Evolutionary conservation across 139 green algal genomes (phyloP), one percentile per base, ranked within the genome.

Genomic region (Chlorella sp.): DNA sequence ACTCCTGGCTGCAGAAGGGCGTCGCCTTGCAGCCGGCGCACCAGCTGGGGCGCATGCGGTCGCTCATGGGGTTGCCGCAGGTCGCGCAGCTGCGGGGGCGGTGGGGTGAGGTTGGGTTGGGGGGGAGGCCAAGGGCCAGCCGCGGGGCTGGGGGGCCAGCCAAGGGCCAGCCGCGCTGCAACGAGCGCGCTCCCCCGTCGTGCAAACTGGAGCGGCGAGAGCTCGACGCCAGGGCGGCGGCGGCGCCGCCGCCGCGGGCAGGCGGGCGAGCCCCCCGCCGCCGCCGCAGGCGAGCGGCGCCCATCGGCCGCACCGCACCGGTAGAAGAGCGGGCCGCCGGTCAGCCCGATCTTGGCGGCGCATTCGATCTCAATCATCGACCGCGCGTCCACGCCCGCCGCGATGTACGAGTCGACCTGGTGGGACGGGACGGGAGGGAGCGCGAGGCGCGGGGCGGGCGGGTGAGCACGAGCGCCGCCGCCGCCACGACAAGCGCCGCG

Each of bases 1-100:
- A 82, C 31, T 76, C 66, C 62, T 72, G 58, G 62, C 58, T 69
- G 71, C 77, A 82, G 59, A 79, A 82, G 40, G 77, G 77, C 31
- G 71, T 77, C 31, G 63, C 73, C 73, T 79, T 82, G 77, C 77
- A 82, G 50, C 58, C 67, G 42, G 53, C 40, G 42, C 77, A 82
- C 77, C 77, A 82, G 62, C 36, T 65, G 40, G 69, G 69, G 51
- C 69, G 69, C 69, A 75, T 75, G 69, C 69, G 69, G 53, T 75
- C 69, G 53, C 69, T 75, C 69, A 75, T 75, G 27, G 69, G 69
- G 69, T 65, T 75, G 69, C 69, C 69, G 53, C 69, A 75, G 38
- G 69, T 75, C 53, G 69, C 69, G 53, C 69, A 75, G 25, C 69
- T 75, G 69, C n/a, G 29, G 29, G 38, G 3, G 8, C 23, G 45